phyloP scores from a whole-genome alignment of 495 filamentous ascomycete genomes.

The Staphylotrichum tortipilum region DNA sequence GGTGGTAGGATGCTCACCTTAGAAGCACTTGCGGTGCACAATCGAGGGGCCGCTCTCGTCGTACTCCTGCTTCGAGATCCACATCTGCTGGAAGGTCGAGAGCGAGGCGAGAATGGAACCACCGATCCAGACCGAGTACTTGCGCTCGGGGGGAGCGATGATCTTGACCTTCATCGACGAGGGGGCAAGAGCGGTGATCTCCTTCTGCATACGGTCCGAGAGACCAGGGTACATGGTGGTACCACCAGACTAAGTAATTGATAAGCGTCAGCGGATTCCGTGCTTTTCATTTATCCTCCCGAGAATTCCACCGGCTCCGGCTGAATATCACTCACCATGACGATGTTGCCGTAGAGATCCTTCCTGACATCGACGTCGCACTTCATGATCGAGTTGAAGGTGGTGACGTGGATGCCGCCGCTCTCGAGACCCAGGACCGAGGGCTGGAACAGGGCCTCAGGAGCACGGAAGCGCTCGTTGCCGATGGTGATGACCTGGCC shows the following conservation, averaged over 20 bases:
- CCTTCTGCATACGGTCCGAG: slow-evolving; percentile 99
- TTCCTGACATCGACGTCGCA: slow-evolving; percentile 99
- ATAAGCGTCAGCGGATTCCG: too few relatives aligned
- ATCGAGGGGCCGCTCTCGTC: slow-evolving; percentile 99
- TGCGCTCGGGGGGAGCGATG: slow-evolving; percentile 92
- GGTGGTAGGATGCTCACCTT: slow-evolving; percentile 63
- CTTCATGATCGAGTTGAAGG: slow-evolving; percentile 99
- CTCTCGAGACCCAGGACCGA: slow-evolving; percentile 95
- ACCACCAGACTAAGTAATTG: slow-evolving; percentile 86
- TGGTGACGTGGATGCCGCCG: slow-evolving; percentile 98
- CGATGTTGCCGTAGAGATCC: slow-evolving; percentile 99
- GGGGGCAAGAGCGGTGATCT: slow-evolving; percentile 97
- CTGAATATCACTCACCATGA: slow-evolving; percentile 66
- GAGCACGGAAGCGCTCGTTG: slow-evolving; percentile 99
- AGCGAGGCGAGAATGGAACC: slow-evolving; percentile 98
- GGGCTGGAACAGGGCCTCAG: slow-evolving; percentile 98
- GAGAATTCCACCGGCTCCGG: neutral
- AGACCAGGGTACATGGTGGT: slow-evolving; percentile 99
- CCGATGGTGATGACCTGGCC: slow-evolving; percentile 99
- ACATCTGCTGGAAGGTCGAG: slow-evolving; percentile 99
- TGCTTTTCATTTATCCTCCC: neutral
- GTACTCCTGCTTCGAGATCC: slow-evolving; percentile 99
- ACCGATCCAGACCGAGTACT: slow-evolving; percentile 99
- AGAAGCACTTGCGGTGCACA: slow-evolving; percentile 99
- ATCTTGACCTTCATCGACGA: slow-evolving; percentile 99